These are phyloP conservation scores for Aspergillus ibericus DNA, from an alignment of 2,329 filamentous ascomycete genomes.

Conservation along the genomic window DNA sequence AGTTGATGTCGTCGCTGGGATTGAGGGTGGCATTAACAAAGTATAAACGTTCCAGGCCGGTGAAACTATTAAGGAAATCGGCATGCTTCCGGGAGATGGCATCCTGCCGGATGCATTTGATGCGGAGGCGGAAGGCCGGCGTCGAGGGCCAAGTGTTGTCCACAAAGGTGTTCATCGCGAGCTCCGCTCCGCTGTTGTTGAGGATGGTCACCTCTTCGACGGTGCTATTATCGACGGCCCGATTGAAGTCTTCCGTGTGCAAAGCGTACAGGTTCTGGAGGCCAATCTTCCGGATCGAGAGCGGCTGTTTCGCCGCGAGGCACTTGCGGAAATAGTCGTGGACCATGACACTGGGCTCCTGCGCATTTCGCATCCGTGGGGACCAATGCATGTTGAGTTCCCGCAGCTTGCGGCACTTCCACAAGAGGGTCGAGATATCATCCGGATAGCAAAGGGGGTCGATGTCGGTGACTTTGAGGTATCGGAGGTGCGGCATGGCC, in stretches of 20 bases:
- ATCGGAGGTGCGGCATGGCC: constrained; percentile 55
- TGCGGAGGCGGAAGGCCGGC: constrained; percentile 31
- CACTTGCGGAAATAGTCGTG: constrained; percentile 58
- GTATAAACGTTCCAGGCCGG: constrained; percentile 53
- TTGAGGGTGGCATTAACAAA: constrained; percentile 46
- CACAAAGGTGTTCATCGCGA: constrained; percentile 51
- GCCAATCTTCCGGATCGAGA: constrained; percentile 53
- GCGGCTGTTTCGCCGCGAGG: constrained; percentile 46
- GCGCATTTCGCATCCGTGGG: constrained; percentile 60
- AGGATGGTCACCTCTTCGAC: constrained; percentile 55
- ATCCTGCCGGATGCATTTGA: constrained; percentile 54
- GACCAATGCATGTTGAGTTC: constrained; percentile 61
- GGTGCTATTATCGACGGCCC: constrained; percentile 42
- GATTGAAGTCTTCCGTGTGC: constrained; percentile 49
- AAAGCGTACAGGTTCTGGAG: constrained; percentile 61
- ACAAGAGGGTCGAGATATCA: constrained; percentile 58
- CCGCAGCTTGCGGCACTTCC: constrained; percentile 54
- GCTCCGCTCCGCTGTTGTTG: constrained; percentile 51
- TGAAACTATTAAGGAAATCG: constrained; percentile 44
- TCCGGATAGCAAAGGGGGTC: constrained; percentile 66
- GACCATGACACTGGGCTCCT: constrained; percentile 58
- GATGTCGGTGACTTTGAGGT: constrained; percentile 58
- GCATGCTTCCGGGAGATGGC: constrained; percentile 47
- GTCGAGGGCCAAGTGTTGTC: constrained; percentile 55
- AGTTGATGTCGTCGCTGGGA: constrained; percentile 34